phyloP scores from a whole-genome alignment of 768 basidiomycete species.

The Multifurca ochricompacta region DNA sequence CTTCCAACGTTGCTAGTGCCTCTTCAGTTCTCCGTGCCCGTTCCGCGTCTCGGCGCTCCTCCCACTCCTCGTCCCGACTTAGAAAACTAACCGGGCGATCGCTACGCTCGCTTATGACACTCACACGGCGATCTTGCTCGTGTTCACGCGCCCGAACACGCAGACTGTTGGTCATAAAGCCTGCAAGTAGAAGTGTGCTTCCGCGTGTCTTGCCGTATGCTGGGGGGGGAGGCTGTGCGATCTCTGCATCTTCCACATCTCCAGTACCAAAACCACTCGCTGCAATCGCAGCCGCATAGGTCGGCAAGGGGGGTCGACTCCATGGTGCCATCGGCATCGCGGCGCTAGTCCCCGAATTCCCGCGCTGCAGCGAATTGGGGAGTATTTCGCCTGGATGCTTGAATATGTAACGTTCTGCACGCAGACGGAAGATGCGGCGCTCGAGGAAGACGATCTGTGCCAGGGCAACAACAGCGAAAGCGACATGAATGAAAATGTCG shows the following conservation, averaged over 20 bases:
- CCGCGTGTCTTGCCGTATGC: slow-evolving; percentile 72
- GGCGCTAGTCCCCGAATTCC: not conserved
- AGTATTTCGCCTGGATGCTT: slow-evolving; percentile 49
- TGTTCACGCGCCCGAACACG: slow-evolving; percentile 16
- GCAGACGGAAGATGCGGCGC: slow-evolving; percentile 54
- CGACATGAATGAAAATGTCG: slow-evolving; percentile 52
- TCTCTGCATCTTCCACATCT: slow-evolving; percentile 65
- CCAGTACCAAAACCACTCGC: slow-evolving; percentile 64
- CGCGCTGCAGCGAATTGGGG: slow-evolving; percentile 19
- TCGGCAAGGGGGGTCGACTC: slow-evolving; percentile 63
- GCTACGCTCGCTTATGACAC: slow-evolving; percentile 22
- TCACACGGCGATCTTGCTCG: slow-evolving; percentile 20
- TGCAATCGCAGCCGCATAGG: slow-evolving; percentile 62
- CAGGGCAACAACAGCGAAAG: slow-evolving; percentile 46
- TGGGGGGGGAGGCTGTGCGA: slow-evolving; percentile 63
- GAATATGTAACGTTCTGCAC: slow-evolving; percentile 54
- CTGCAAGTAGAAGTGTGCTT: slow-evolving; percentile 52
- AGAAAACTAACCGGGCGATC: slow-evolving; percentile 47
- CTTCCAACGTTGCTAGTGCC: slow-evolving; percentile 39
- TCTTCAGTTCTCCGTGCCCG: slow-evolving; percentile 48
- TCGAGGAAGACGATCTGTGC: slow-evolving; percentile 56
- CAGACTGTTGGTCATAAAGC: slow-evolving; percentile 32
- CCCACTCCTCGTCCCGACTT: slow-evolving; percentile 50
- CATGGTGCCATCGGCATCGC: slow-evolving; percentile 43
- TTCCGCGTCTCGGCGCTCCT: slow-evolving; percentile 45